Evolutionary conservation across 1,284 basidiomycete species (phyloP).

Genomic region (Porodaedalea pini): DNA sequence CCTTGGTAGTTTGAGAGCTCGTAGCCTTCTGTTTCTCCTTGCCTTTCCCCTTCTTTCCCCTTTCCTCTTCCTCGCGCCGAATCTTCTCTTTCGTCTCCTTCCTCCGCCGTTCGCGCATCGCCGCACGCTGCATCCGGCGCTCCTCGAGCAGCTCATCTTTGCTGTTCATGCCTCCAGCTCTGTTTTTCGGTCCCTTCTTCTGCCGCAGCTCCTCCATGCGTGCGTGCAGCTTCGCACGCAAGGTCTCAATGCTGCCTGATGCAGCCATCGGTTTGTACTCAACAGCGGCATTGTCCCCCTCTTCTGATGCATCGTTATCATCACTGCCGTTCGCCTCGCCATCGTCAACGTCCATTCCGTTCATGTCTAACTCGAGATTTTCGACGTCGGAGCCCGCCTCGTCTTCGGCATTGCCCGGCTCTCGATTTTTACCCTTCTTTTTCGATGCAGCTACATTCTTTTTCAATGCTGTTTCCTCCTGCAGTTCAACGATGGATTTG

Average conservation of each 20-base stretch:
- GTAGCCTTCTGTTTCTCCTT: constrained; percentile 31
- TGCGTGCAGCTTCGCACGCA: constrained; percentile 76
- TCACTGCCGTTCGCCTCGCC: constrained; percentile 28
- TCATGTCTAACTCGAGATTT: constrained; percentile 24
- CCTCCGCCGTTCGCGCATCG: constrained; percentile 77
- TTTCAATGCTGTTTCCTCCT: constrained; percentile 50
- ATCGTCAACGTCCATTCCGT: constrained; percentile 31
- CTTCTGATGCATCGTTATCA: constrained; percentile 22
- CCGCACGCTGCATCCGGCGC: constrained; percentile 68
- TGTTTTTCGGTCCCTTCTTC: constrained; percentile 35
- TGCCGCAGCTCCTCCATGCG: constrained; percentile 68
- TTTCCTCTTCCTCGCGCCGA: constrained; percentile 50
- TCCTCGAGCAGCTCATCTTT: constrained; percentile 82
- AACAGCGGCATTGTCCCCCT: constrained; percentile 23
- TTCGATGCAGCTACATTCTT: constrained; percentile 47
- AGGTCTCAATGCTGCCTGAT: constrained; percentile 61
- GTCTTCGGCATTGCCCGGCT: constrained; percentile 32
- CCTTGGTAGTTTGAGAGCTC: constrained; percentile 47
- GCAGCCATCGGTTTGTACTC: constrained; percentile 64
- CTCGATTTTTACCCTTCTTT: constrained; percentile 36
- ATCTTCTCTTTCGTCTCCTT: constrained; percentile 84
- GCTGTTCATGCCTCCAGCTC: constrained; percentile 40
- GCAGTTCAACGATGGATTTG: constrained; percentile 76
- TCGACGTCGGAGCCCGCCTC: constrained; percentile 22
- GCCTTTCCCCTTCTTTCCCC: constrained; percentile 43